phyloP scores from a whole-genome alignment of 768 basidiomycete species.

The Ramaria sp. region DNA sequence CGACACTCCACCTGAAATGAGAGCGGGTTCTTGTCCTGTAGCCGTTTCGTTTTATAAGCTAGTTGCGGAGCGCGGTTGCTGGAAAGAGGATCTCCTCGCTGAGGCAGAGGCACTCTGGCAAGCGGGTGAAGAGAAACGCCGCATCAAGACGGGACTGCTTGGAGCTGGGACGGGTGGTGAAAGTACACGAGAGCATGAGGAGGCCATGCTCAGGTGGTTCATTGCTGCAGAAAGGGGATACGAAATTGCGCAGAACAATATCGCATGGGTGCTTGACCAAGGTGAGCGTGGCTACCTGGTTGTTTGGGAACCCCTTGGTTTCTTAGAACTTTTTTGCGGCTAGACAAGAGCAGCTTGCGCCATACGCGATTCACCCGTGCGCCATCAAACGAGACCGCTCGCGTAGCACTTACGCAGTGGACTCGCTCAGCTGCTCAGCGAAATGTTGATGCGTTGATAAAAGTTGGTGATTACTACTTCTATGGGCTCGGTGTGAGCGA shows the following conservation, averaged over 20 bases:
- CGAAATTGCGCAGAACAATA: conserved; percentile 90
- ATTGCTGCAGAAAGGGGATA: conserved; percentile 87
- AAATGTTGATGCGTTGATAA: conserved; percentile 94
- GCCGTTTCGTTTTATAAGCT: conserved; percentile 91
- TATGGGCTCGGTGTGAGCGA: conserved; percentile 74
- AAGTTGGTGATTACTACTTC: conserved; percentile 97
- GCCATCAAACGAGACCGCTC: conserved; percentile 76
- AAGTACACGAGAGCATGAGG: conserved; percentile 48
- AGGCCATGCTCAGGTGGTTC: conserved; percentile 90
- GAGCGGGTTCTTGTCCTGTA: conserved; percentile 66
- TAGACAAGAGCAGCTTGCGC: conserved; percentile 63
- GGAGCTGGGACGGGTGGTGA: neutral
- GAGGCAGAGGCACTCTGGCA: conserved; percentile 76
- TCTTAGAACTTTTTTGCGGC: conserved; percentile 13
- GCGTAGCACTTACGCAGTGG: conserved; percentile 86
- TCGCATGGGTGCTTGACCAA: conserved; percentile 88
- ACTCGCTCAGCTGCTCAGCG: conserved; percentile 87
- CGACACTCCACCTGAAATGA: conserved; percentile 32
- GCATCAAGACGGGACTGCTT: neutral
- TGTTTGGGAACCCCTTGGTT: neutral
- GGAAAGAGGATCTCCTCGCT: conserved; percentile 69
- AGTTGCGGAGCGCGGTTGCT: conserved; percentile 80
- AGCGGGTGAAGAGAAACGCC: conserved; percentile 39
- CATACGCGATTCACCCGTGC: conserved; percentile 58
- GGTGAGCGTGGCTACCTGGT: conserved; percentile 33